Conservation (phyloP, 2,329 filamentous ascomycete species). For the Daldinia eschscholtzii region DNA sequence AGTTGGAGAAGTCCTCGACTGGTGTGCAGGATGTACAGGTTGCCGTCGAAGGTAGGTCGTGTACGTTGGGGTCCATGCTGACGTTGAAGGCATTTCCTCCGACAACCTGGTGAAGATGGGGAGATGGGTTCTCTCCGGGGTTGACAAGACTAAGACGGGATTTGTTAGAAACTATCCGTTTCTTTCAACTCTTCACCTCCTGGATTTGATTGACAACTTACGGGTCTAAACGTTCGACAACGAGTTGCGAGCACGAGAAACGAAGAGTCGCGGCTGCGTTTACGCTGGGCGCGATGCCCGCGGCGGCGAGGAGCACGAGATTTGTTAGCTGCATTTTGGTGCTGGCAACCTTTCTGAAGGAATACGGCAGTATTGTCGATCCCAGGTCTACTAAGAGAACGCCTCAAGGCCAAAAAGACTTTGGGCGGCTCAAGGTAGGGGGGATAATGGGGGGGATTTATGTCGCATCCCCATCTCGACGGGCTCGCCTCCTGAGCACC, state of each 20-base stretch:
- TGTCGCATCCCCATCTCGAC: slow-evolving; percentile 28
- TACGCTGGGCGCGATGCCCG: slow-evolving; percentile 43
- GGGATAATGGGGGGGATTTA: slow-evolving; percentile 28
- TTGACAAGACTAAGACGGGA: slow-evolving; percentile 45
- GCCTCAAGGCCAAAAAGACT: slow-evolving; percentile 22
- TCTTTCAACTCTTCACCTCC: background rate
- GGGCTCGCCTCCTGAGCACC: slow-evolving; percentile 25
- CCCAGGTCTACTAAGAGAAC: slow-evolving; percentile 20
- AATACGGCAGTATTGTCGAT: slow-evolving; percentile 18
- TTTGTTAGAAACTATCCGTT: slow-evolving; percentile 21
- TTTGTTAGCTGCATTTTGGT: slow-evolving; percentile 46
- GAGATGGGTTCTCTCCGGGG: slow-evolving; percentile 47
- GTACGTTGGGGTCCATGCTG: slow-evolving; percentile 44
- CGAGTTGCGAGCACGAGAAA: slow-evolving; percentile 51
- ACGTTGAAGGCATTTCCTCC: slow-evolving; percentile 51
- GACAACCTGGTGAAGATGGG: slow-evolving; percentile 51
- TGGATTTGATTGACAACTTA: slow-evolving; percentile 29
- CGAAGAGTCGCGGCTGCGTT: slow-evolving; percentile 49
- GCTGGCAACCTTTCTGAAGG: slow-evolving; percentile 18
- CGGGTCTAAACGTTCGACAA: slow-evolving; percentile 51
- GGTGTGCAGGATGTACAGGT: slow-evolving; percentile 50
- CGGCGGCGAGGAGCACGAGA: slow-evolving; percentile 41
- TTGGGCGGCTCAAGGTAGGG: slow-evolving; percentile 3
- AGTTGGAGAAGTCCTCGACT: slow-evolving; percentile 50
- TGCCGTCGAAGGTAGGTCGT: slow-evolving; percentile 48